Base-by-base conservation (phyloP, 257 asterid species). In the Linaria vulgaris region DNA sequence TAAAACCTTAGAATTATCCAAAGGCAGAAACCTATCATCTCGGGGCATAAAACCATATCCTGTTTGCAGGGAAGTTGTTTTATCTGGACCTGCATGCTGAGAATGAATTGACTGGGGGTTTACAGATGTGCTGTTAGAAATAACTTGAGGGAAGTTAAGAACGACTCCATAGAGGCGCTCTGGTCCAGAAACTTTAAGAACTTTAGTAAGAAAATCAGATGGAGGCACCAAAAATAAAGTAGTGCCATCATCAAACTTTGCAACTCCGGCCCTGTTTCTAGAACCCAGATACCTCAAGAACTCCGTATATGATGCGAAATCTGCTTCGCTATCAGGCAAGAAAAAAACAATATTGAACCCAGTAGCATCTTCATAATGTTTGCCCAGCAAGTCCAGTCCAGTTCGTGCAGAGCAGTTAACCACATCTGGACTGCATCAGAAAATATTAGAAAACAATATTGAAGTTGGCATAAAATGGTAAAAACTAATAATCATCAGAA, bases 201-300 rank as follows among this genome's bases (percentile, higher is more conserved):
- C 91, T 5, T 80, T 71, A 22, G 80, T 74, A 10, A 92, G 84
- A 71, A 92, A 90, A 54, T 83, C 91, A 25, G 99, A 92, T 22
- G 99, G 99, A 59, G 99, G 99, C 70, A 92, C 99, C 86, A 92
- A 78, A 73, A 92, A 92, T 45, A 92, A 71, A 16, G 96, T 92
- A 59, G 97, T 85, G 44, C 99, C 96, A 73, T 92, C 94, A 53
- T 80, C 88, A 68, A 90, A 92, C 81, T 87, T 92, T 6, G 96
- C 99, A 10, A 92, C 99, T 53, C 99, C 99, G 20, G 99, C 99
- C 76, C 99, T 86, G 69, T 83, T 85, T 66, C 79, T 87, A 30
- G 94, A 76, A 34, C 96, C 96, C 60, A 92, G 83, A 72, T 85
- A 92, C 61, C 88, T 77, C 69, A 92, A 69, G 62, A 92, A 92